phyloP scores from a whole-genome alignment of 2,329 filamentous ascomycete species.

The Tolypocladium sp. region DNA sequence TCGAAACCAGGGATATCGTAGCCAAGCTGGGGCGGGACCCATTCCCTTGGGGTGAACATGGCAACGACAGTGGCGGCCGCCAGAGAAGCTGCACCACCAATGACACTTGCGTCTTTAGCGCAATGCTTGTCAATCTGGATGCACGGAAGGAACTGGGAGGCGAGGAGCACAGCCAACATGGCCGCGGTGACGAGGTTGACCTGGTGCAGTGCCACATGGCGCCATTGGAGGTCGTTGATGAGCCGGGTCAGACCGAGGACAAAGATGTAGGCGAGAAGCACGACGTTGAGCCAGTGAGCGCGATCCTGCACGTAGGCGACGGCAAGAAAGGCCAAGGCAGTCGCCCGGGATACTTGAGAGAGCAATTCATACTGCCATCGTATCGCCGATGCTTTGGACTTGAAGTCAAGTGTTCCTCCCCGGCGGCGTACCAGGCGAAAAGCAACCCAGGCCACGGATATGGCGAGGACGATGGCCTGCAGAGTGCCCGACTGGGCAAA shows the following conservation, averaged over 20 bases:
- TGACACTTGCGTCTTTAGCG: conserved; percentile 17
- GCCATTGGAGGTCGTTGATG: conserved; percentile 30
- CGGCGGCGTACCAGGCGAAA: conserved; percentile 23
- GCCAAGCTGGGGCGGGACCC: conserved; percentile 34
- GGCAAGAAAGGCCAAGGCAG: conserved; percentile 28
- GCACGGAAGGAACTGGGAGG: conserved; percentile 33
- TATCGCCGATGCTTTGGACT: conserved; percentile 27
- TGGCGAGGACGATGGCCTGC: conserved; percentile 25
- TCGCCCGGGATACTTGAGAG: conserved; percentile 29
- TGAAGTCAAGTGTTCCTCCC: conserved; percentile 13
- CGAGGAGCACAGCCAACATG: conserved; percentile 24
- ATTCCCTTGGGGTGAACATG: conserved; percentile 37
- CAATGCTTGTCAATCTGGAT: conserved; percentile 25
- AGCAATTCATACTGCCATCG: conserved; percentile 32
- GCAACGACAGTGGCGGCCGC: conserved; percentile 28
- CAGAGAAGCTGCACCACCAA: conserved; percentile 26
- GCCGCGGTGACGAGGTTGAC: conserved; percentile 34
- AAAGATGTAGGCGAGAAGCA: conserved; percentile 30
- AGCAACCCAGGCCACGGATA: conserved; percentile 26
- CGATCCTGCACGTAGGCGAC: conserved; percentile 23
- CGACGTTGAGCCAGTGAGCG: conserved; percentile 26
- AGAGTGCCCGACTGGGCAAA: conserved; percentile 31
- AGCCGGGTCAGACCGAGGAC: conserved; percentile 34
- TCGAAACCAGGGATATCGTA: conserved; percentile 27
- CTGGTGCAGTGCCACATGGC: conserved; percentile 36